Conservation (phyloP, 345 rosid species). For the Eucalyptus polybractea region DNA sequence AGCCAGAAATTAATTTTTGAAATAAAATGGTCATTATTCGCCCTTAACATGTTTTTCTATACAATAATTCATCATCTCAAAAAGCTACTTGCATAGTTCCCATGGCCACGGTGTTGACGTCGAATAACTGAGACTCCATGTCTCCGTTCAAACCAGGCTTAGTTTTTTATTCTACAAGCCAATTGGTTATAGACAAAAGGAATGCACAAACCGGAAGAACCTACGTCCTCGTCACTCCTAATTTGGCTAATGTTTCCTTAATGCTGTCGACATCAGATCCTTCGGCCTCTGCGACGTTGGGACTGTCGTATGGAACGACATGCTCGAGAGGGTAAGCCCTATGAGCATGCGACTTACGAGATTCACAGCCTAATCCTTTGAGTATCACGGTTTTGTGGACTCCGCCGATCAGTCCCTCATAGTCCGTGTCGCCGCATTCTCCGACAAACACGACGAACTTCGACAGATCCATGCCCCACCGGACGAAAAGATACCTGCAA, state of each 20-base stretch:
- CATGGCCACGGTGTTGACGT: neutral
- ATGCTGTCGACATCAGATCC: neutral
- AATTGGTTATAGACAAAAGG: neutral
- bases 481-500: conserved; percentile 69
- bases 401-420: conserved; percentile 89
- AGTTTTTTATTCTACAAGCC: neutral
- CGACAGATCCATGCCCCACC: conserved; percentile 85
- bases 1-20: rapidly evolving
- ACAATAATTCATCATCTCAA: neutral
- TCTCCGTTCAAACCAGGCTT: neutral
- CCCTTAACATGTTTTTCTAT: neutral
- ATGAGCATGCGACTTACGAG: conserved; percentile 39
- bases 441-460: conserved; percentile 83
- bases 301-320: conserved; percentile 61
- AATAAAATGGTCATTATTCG: rapidly evolving
- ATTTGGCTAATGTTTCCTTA: neutral
- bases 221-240: neutral
- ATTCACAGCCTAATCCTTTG: conserved; percentile 47
- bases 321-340: conserved; percentile 76
- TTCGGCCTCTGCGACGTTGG: conserved; percentile 18
- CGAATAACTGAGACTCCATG: neutral
- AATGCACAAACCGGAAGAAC: neutral
- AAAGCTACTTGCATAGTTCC: neutral
- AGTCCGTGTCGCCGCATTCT: conserved; percentile 89
- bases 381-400: conserved; percentile 62